Evolutionary conservation across 2,329 filamentous ascomycete species (phyloP).

Genomic region (Xylaria sp.): DNA sequence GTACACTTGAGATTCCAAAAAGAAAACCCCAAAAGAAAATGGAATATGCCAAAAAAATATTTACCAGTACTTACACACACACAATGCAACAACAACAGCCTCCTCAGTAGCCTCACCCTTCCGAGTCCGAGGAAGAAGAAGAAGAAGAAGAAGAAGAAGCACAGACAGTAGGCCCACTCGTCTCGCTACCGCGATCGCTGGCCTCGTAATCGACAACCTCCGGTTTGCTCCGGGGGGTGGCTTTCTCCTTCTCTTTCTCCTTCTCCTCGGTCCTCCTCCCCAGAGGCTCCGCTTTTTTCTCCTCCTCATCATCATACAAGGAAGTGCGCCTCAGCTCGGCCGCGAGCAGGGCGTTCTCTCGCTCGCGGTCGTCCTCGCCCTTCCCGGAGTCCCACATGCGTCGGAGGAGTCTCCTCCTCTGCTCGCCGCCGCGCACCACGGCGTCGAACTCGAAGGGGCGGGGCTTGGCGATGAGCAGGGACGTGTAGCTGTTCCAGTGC

Average conservation of each 20-base stretch:
- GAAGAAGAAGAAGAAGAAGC: background rate
- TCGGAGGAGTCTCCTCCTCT: constrained; percentile 43
- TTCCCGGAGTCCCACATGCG: constrained; percentile 53
- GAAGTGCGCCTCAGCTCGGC: background rate
- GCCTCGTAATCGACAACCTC: constrained; percentile 16
- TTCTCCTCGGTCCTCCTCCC: background rate
- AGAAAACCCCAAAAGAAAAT: background rate
- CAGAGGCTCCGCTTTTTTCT: too few relatives aligned
- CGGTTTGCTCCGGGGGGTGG: background rate
- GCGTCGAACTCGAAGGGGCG: constrained; percentile 53
- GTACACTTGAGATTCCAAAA: background rate
- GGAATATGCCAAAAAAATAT: background rate
- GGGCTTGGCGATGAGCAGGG: constrained; percentile 58
- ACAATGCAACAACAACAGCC: too few relatives aligned
- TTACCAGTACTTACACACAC: background rate
- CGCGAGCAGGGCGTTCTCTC: background rate
- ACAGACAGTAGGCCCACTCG: constrained; percentile 23
- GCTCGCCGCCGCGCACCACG: constrained; percentile 43
- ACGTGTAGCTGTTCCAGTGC: constrained; percentile 58
- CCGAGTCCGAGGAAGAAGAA: background rate
- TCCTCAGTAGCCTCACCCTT: background rate
- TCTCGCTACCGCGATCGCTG: constrained; percentile 39
- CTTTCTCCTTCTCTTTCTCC: background rate
- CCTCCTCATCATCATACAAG: background rate
- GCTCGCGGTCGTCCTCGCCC: constrained; percentile 49